Percentiles rank a stretch among this genome's conserved stretches.
Evolutionary conservation across 495 filamentous ascomycete species (phyloP).

Genomic region (Xylaria palmicola): DNA sequence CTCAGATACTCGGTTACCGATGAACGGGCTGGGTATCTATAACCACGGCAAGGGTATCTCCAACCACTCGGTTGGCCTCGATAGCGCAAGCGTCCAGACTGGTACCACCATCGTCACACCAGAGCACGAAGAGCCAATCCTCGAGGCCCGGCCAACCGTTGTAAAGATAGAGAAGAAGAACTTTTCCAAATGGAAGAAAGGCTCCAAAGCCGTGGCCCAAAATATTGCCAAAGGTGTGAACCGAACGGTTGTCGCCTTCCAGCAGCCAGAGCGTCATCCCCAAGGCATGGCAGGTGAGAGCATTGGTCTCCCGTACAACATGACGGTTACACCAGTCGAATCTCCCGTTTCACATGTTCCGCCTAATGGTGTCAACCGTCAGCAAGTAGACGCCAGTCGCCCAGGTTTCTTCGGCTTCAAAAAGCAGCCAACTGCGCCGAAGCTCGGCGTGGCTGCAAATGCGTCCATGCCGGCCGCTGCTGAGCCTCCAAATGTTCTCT

Average conservation of each 20-base stretch:
- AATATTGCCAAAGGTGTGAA: conserved; percentile 92
- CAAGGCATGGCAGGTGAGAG: conserved; percentile 51
- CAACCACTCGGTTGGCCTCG: conserved; percentile 60
- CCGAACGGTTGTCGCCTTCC: conserved; percentile 64
- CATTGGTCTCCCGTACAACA: conserved; percentile 63
- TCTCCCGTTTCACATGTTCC: conserved; percentile 37
- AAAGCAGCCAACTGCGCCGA: conserved; percentile 47
- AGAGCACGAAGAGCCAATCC: conserved; percentile 65
- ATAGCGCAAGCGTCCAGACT: conserved; percentile 49
- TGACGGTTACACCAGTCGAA: conserved; percentile 51
- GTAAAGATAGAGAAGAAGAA: conserved; percentile 90
- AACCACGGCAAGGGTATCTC: conserved; percentile 72
- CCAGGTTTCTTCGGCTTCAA: conserved; percentile 78
- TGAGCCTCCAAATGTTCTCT: conserved; percentile 65
- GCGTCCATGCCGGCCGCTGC: conserved; percentile 47
- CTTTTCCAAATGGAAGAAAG: conserved; percentile 99
- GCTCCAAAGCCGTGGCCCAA: conserved; percentile 87
- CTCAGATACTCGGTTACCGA: conserved; percentile 50
- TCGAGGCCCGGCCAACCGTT: conserved; percentile 79
- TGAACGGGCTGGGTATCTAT: conserved; percentile 85
- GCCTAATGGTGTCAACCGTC: conserved; percentile 28
- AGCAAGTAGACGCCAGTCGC: conserved; percentile 53
- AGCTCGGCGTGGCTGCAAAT: conserved; percentile 56
- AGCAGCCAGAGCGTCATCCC: conserved; percentile 50
- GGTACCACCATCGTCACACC: conserved; percentile 60